These are phyloP conservation scores for Meyerozyma elateridarum DNA, from an alignment of 1,139 yeast genomes.

Conservation along the genomic window DNA sequence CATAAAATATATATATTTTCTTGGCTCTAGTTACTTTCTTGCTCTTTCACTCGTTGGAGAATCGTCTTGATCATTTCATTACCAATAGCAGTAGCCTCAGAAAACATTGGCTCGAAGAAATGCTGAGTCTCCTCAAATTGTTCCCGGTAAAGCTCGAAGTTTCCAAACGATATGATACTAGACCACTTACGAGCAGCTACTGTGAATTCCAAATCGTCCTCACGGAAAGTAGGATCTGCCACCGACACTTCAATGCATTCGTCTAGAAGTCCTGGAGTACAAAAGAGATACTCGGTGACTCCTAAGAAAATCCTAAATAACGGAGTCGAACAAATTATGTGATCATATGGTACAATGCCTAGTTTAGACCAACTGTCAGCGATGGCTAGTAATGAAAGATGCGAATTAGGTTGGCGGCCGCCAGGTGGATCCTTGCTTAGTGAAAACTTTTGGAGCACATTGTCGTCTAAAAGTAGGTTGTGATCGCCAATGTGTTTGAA, in stretches of 20 bases:
- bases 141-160: constrained; percentile 63
- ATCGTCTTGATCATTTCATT: constrained; percentile 95
- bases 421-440: constrained; percentile 68
- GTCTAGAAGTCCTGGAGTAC: constrained; percentile 77
- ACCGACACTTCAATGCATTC: constrained; percentile 73
- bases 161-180: constrained; percentile 70
- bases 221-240: constrained; percentile 62
- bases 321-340: constrained; percentile 95
- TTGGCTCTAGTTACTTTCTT: constrained; percentile 22
- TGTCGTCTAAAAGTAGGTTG: constrained; percentile 70
- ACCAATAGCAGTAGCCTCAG: constrained; percentile 87
- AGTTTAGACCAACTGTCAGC: constrained; percentile 91
- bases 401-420: constrained; percentile 77
- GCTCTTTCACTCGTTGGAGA: constrained; percentile 44
- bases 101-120: constrained; percentile 80
- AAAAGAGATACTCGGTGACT: constrained; percentile 85
- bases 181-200: constrained; percentile 86
- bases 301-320: constrained; percentile 85
- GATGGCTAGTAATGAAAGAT: constrained; percentile 78
- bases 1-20: too few relatives aligned
- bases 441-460: constrained; percentile 72
- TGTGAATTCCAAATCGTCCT: constrained; percentile 82
- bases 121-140: constrained; percentile 76
- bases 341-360: constrained; percentile 89
- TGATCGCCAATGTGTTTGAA: constrained; percentile 59